Evolutionary conservation across 768 basidiomycete species (phyloP).

Genomic region (Pisolithus orientalis): DNA sequence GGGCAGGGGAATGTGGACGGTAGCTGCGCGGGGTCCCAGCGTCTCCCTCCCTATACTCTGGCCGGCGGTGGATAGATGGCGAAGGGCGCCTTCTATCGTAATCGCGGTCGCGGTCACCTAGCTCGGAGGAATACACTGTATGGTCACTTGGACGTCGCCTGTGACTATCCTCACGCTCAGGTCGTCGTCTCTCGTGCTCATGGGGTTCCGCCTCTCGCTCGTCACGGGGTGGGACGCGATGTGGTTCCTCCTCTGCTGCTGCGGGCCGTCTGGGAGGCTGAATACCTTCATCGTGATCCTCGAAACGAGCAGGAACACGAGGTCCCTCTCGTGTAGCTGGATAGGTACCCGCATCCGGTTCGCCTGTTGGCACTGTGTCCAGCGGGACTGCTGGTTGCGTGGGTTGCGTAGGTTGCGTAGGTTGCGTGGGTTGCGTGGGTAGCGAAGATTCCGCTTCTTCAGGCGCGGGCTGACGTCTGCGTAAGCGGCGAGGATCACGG

Average conservation of each 20-base stretch:
- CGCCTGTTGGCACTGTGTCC: not conserved
- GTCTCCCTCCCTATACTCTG: constrained; percentile 10
- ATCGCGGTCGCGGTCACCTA: constrained; percentile 11
- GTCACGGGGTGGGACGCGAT: not conserved
- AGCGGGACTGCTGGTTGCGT: not conserved
- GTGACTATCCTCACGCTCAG: not conserved
- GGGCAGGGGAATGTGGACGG: constrained; percentile 15
- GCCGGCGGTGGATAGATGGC: constrained; percentile 9
- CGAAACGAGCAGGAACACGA: too few relatives aligned
- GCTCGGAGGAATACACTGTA: constrained; percentile 4
- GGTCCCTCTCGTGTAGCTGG: too few relatives aligned
- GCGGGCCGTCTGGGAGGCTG: not conserved
- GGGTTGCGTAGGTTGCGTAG: not conserved
- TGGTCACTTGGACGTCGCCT: constrained; percentile 13
- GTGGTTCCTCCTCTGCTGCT: constrained; percentile 7
- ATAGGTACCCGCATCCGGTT: not conserved
- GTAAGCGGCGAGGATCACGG: not conserved
- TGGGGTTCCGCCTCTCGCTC: not conserved
- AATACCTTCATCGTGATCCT: not conserved
- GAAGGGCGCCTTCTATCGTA: constrained; percentile 7
- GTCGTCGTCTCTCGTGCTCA: too few relatives aligned
- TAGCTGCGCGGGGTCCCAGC: not conserved
- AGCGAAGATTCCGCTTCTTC: not conserved
- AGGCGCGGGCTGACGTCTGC: not conserved
- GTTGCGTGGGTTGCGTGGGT: not conserved